Percentiles rank a stretch among this genome's conserved stretches.
Evolutionary conservation across 441 rosid genomes (phyloP).

Genomic region (Populus trichocarpa): DNA sequence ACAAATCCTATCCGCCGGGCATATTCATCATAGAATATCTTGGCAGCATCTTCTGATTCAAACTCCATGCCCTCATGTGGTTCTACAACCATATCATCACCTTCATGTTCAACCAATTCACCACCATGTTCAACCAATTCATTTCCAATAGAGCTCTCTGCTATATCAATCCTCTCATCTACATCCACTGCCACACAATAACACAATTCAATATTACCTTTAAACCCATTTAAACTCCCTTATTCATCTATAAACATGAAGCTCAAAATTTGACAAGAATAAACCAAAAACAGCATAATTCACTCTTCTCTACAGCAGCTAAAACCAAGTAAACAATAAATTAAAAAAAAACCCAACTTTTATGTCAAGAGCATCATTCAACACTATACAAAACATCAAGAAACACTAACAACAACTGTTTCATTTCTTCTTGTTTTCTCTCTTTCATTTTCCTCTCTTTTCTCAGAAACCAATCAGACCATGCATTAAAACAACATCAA

Average conservation of each 20-base stretch:
- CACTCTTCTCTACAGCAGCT: too few species aligned
- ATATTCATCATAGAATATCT: conserved; percentile 81
- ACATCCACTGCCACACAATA: conserved; percentile 47
- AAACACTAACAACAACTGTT: not conserved
- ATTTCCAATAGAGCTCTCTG: not conserved
- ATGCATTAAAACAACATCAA: not conserved
- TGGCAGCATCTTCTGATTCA: conserved; percentile 66
- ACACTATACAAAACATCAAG: not conserved
- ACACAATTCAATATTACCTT: not conserved
- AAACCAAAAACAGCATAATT: not conserved
- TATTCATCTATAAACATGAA: not conserved
- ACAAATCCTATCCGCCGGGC: conserved; percentile 81
- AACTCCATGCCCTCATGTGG: conserved; percentile 69
- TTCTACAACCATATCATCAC: conserved; percentile 35
- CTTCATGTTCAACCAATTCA: conserved; percentile 30
- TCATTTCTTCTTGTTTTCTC: not conserved
- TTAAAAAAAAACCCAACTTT: not conserved
- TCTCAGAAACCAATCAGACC: not conserved
- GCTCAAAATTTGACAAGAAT: not conserved
- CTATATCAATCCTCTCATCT: conserved; percentile 33
- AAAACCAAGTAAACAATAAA: not conserved
- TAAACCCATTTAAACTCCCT: not conserved
- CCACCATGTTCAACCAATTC: conserved; percentile 20
- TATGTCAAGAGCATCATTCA: not conserved
- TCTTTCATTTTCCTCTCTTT: not conserved